phyloP scores from a whole-genome alignment of 2,329 filamentous ascomycete species.

The Gnomoniopsis smithogilvyi region DNA sequence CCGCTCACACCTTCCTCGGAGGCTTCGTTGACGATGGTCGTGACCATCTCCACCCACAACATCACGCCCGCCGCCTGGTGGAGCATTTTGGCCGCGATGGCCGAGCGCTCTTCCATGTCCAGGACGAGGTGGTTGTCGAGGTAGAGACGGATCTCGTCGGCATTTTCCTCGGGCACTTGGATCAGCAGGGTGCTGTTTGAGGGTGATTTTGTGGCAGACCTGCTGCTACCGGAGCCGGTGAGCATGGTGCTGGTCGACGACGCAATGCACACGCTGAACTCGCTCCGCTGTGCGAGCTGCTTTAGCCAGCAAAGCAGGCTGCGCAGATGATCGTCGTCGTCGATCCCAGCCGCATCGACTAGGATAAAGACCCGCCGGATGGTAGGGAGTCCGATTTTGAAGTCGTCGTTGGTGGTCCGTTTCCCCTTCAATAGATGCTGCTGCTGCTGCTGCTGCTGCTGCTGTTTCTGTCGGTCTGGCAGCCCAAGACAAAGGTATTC shows the following conservation, averaged over 20 bases:
- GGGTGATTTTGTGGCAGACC: conserved; percentile 20
- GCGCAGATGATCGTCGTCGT: conserved; percentile 22
- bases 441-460: not conserved
- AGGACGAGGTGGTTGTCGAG: conserved; percentile 29
- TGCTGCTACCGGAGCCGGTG: not conserved
- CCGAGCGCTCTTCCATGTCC: conserved; percentile 29
- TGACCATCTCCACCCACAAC: conserved; percentile 33
- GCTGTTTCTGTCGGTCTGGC: not conserved
- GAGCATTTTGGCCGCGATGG: conserved; percentile 25
- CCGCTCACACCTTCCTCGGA: conserved; percentile 31
- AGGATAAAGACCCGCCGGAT: conserved; percentile 29
- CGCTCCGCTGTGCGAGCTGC: conserved; percentile 28
- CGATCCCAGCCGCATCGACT: conserved; percentile 28
- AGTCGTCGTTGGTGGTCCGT: conserved; percentile 13
- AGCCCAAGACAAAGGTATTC: conserved; percentile 21
- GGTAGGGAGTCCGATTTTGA: conserved; percentile 23
- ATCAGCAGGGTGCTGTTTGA: conserved; percentile 25
- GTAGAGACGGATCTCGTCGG: conserved; percentile 29
- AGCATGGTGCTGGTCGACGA: conserved; percentile 17
- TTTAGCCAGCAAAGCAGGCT: conserved; percentile 26
- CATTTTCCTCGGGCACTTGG: conserved; percentile 28
- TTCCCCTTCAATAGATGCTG: not conserved
- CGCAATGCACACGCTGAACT: conserved; percentile 31
- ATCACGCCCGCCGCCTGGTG: conserved; percentile 29
- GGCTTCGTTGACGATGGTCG: conserved; percentile 33